Percentiles rank a stretch among this genome's conserved stretches.
Evolutionary conservation across 2,329 filamentous ascomycete species (phyloP).

Genomic region (Chaetomiaceae sp.): DNA sequence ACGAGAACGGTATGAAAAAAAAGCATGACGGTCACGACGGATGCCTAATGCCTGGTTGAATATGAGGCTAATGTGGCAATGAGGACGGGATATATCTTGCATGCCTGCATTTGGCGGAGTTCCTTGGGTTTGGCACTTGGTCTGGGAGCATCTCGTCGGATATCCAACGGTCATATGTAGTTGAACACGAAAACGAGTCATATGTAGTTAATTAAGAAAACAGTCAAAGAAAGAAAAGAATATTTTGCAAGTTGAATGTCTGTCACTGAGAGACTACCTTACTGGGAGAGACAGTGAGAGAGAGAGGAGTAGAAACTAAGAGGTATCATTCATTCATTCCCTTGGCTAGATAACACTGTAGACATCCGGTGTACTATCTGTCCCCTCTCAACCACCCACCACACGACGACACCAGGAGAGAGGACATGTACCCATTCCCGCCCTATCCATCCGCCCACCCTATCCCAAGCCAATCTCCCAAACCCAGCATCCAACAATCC

Average conservation of each 20-base stretch:
- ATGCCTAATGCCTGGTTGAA: too few relatives aligned
- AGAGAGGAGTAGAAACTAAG: not conserved
- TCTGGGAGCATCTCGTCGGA: too few relatives aligned
- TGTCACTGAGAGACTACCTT: not conserved
- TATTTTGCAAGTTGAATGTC: too few relatives aligned
- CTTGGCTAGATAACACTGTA: slow-evolving; percentile 10
- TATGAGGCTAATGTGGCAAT: too few relatives aligned
- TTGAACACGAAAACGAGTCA: not conserved
- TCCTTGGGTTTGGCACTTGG: too few relatives aligned
- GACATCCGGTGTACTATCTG: not conserved
- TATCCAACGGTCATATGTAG: too few relatives aligned
- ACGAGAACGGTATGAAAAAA: too few relatives aligned
- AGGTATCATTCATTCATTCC: slow-evolving; percentile 17
- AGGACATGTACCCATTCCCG: not conserved
- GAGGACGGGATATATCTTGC: not conserved
- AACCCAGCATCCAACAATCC: not conserved
- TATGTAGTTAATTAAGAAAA: too few relatives aligned
- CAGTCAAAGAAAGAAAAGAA: too few relatives aligned
- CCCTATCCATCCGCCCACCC: not conserved
- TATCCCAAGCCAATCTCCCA: not conserved
- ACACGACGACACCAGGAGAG: not conserved
- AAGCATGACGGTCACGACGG: too few relatives aligned
- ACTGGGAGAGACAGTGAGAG: too few relatives aligned
- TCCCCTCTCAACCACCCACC: not conserved
- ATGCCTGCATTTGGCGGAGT: too few relatives aligned